Evolutionary conservation across 768 basidiomycete species (phyloP), one percentile per base, ranked within the genome.

Genomic region (Calocera cornea): DNA sequence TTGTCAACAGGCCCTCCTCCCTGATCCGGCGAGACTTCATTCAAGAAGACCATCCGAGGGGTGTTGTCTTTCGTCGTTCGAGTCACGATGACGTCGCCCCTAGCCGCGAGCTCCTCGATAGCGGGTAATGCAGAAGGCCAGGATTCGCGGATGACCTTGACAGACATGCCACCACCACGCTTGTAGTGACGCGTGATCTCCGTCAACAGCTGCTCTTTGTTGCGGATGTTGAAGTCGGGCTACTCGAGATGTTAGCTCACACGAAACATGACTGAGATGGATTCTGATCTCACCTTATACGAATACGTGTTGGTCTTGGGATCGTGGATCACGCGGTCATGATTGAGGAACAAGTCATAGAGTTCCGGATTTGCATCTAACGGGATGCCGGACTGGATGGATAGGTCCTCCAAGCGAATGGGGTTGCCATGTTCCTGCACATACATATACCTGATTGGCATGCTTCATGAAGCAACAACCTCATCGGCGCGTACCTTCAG

Each of bases 1-100:
- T 92, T 85, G 77, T 94, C 91, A 2, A 93, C 84, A n/a, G 77
- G 76, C 70, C 82, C 81, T 1, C 87, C 88, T 2, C 87, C 90
- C 70, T 89, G 87, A 31, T 80, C 84, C 0, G 87, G 86, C 72
- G 89, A 89, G 68, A 92, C 83, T 76, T 94, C 91, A 70, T 94
- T 94, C 87, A 88, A 93, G 72, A 92, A 92, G 0, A 92, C 91
- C 85, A 89, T 88, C 65, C 87, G 83, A 73, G 89, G 78, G 71
- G 90, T 87, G 0, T 88, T 88, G 72, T 94, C 91, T 74, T 92
- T 94, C 63, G 83, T 78, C 0, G 90, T 90, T 50, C 92, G 82
- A 19, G 89, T 94, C n/a, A 92, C 89, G 41, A 93, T 81, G 1
- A 93, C 90, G 67, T 92, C 89, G 0, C 91, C 92, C 72, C 90